These are phyloP conservation scores for Isabelozyma heimii DNA, from an alignment of 805 yeast species.

Conservation along the genomic window DNA sequence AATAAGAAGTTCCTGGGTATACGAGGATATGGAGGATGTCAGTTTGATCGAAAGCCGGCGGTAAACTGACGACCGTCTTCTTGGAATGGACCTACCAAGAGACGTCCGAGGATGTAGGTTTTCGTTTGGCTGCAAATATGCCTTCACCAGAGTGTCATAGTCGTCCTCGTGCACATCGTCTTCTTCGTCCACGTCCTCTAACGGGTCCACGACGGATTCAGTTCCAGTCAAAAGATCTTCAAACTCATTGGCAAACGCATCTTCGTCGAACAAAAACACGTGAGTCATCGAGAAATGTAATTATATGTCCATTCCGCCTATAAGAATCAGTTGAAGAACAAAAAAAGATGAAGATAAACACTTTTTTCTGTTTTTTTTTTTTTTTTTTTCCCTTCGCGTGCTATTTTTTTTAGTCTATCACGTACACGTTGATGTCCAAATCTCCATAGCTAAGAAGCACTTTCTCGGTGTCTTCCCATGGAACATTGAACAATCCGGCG, in stretches of 20 bases:
- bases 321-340: background rate
- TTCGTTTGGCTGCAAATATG: background rate
- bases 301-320: background rate
- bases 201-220: background rate
- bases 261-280: conserved; percentile 14
- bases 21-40: conserved; percentile 1
- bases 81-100: background rate
- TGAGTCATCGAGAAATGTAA: conserved; percentile 1
- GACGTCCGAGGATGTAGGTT: background rate
- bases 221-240: background rate
- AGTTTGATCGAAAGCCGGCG: conserved; percentile 11
- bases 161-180: background rate
- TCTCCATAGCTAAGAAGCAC: conserved; percentile 34
- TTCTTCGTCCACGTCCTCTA: background rate
- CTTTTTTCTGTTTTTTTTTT: no score
- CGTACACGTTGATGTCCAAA: conserved; percentile 45
- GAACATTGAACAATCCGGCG: conserved; percentile 76
- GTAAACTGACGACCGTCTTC: conserved; percentile 13
- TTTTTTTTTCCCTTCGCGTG: background rate
- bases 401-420: conserved; percentile 17
- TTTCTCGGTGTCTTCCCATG: conserved; percentile 69
- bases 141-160: background rate
- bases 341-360: no score
- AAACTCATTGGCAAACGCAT: conserved; percentile 5
- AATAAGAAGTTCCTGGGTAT: conserved; percentile 7